A percentile compares a stretch with the other conserved stretches of the same genome.
phyloP scores from a whole-genome alignment of 2,329 filamentous ascomycete species.

The Parascedosporium putredinis region DNA sequence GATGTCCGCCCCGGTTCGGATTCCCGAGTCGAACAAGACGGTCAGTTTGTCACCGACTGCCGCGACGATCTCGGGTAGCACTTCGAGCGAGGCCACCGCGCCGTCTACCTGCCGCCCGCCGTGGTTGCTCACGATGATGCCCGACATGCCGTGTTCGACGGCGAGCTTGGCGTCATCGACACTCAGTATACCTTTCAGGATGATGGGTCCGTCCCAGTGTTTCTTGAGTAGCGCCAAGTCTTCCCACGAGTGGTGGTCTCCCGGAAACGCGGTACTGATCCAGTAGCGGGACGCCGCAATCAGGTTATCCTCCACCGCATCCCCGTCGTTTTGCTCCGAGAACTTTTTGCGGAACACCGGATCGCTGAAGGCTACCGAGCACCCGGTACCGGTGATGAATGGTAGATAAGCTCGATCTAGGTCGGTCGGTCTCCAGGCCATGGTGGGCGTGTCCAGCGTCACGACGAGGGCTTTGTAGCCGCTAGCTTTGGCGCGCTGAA shows the following conservation, averaged over 20 bases:
- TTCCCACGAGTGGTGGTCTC: conserved; percentile 43
- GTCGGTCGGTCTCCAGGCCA: conserved; percentile 60
- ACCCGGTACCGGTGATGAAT: conserved; percentile 48
- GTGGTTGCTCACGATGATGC: conserved; percentile 61
- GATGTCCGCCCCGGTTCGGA: conserved; percentile 55
- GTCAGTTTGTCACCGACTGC: conserved; percentile 51
- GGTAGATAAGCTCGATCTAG: conserved; percentile 53
- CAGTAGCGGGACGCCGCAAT: conserved; percentile 36
- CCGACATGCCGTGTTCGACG: conserved; percentile 50
- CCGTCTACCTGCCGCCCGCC: conserved; percentile 48
- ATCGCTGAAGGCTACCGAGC: conserved; percentile 54
- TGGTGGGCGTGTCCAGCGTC: conserved; percentile 60
- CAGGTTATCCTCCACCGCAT: conserved; percentile 32
- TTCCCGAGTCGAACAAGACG: conserved; percentile 54
- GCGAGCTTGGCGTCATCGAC: conserved; percentile 51
- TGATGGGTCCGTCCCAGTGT: conserved; percentile 40
- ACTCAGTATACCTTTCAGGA: conserved; percentile 62
- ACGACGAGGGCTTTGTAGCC: conserved; percentile 60
- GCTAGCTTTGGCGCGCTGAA: conserved; percentile 47
- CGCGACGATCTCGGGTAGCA: conserved; percentile 46
- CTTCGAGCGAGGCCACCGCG: conserved; percentile 43
- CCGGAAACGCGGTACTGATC: conserved; percentile 38
- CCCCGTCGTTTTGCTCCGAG: conserved; percentile 33
- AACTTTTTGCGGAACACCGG: conserved; percentile 54
- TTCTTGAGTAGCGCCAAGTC: conserved; percentile 41